Percentiles rank a stretch among this genome's conserved stretches.
Evolutionary conservation across 352 stramenopile genomes (phyloP).

Genomic region (Peronospora belbahrii): DNA sequence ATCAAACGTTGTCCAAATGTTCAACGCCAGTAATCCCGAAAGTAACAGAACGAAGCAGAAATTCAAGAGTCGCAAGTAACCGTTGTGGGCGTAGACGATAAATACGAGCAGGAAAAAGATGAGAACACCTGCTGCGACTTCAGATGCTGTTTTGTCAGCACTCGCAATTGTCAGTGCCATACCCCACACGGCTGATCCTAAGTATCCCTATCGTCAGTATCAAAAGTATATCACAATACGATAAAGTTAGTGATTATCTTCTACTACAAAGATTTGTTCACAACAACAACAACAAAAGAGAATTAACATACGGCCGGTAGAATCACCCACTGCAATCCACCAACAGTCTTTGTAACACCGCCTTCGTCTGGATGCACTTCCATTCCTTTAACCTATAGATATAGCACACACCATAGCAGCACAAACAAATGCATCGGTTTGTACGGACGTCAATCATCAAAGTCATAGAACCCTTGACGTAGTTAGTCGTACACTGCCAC

Average conservation of each 20-base stretch:
- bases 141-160: constrained; percentile 43
- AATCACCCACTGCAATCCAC: constrained; percentile 64
- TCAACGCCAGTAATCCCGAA: constrained; percentile 61
- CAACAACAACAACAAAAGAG: no score
- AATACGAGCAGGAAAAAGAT: constrained; percentile 84
- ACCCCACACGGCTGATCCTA: constrained; percentile 81
- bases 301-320: constrained; percentile 54
- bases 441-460: no score
- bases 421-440: not conserved
- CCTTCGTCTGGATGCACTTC: constrained; percentile 85
- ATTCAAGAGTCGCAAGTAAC: constrained; percentile 79
- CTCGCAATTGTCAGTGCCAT: constrained; percentile 80
- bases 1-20: constrained; percentile 54
- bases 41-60: constrained; percentile 80
- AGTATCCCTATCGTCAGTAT: constrained; percentile 48
- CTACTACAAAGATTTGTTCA: not conserved
- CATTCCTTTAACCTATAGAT: constrained; percentile 69
- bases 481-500: constrained; percentile 59
- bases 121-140: constrained; percentile 74
- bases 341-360: constrained; percentile 77
- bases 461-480: no score
- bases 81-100: constrained; percentile 85
- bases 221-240: no score
- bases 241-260: no score
- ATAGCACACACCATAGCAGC: constrained; percentile 4